Evolutionary conservation across 768 basidiomycete species (phyloP).

Genomic region (Pulveroboletus sp.): DNA sequence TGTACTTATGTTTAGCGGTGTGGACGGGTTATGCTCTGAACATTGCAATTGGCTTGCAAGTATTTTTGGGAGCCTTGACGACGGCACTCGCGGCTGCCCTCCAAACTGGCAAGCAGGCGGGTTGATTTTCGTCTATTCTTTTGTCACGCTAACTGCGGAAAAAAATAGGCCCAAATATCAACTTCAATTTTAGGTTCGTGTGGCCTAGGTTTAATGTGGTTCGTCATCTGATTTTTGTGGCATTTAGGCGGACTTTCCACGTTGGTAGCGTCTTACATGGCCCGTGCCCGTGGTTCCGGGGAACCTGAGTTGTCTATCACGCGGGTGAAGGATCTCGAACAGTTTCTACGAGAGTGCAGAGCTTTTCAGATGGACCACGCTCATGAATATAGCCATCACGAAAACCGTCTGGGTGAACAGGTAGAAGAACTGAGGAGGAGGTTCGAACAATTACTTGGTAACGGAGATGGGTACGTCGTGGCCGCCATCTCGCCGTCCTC

Average conservation of each 20-base stretch:
- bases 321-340: slow-evolving; percentile 59
- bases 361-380: slow-evolving; percentile 61
- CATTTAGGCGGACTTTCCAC: slow-evolving; percentile 60
- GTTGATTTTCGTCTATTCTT: slow-evolving; percentile 3
- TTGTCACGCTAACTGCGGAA: background rate
- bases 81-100: slow-evolving; percentile 58
- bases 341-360: slow-evolving; percentile 60
- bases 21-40: slow-evolving; percentile 35
- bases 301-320: slow-evolving; percentile 65
- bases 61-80: slow-evolving; percentile 62
- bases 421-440: slow-evolving; percentile 16
- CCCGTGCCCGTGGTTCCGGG: slow-evolving; percentile 62
- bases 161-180: slow-evolving; percentile 34
- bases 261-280: slow-evolving; percentile 68
- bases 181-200: slow-evolving; percentile 39
- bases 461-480: slow-evolving; percentile 20
- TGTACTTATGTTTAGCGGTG: slow-evolving; percentile 24
- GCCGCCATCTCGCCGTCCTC: background rate
- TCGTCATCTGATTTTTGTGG: background rate
- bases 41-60: slow-evolving; percentile 59
- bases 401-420: slow-evolving; percentile 7
- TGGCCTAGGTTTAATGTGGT: background rate
- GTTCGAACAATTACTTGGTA: slow-evolving; percentile 31
- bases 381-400: slow-evolving; percentile 23
- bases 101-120: slow-evolving; percentile 39